Conservation (phyloP, 78 protist genomes). For the Dictyostelium firmibasis region DNA sequence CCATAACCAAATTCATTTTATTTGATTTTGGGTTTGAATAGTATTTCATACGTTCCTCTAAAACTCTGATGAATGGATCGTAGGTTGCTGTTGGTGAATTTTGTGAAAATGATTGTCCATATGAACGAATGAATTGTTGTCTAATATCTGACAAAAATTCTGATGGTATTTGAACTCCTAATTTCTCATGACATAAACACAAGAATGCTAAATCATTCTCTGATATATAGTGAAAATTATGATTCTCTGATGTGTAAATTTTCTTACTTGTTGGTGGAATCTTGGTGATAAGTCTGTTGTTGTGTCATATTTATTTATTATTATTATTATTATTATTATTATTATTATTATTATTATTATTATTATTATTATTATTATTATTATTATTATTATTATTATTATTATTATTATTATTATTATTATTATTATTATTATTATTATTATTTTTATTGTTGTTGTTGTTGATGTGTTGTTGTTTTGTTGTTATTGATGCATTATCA, state of each 20-base stretch:
- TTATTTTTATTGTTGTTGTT: neutral
- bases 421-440: neutral
- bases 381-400: neutral
- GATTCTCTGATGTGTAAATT: conserved; percentile 61
- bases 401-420: neutral
- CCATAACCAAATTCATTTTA: conserved; percentile 53
- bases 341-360: neutral
- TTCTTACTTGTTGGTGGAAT: conserved; percentile 67
- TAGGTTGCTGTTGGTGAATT: conserved; percentile 52
- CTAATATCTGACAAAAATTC: conserved; percentile 62
- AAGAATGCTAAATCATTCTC: conserved; percentile 77
- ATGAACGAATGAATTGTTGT: conserved; percentile 26
- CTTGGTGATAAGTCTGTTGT: conserved; percentile 28
- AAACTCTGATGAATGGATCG: conserved; percentile 70
- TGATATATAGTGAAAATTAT: conserved; percentile 70
- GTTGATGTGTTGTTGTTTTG: neutral
- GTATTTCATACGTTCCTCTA: conserved; percentile 65
- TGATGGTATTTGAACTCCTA: conserved; percentile 47
- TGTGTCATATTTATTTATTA: neutral
- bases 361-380: neutral
- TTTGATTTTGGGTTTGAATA: conserved; percentile 71
- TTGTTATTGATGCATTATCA: neutral
- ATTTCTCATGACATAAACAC: conserved; percentile 72
- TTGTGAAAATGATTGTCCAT: conserved; percentile 35
- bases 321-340: neutral